phyloP scores from a whole-genome alignment of 768 basidiomycete species.

The Phylloporus arenicola region DNA sequence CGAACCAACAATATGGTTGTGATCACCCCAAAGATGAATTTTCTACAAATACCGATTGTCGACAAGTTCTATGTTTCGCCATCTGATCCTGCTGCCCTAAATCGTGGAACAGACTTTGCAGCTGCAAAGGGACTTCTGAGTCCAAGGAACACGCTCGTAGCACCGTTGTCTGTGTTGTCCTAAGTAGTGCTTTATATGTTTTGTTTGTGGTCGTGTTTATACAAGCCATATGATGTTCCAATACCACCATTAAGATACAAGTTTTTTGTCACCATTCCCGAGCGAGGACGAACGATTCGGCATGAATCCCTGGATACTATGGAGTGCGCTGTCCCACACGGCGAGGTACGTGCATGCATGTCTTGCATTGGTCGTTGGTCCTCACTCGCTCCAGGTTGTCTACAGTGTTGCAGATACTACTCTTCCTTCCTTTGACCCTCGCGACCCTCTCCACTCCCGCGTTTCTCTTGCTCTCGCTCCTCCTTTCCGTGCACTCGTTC shows the following conservation, averaged over 20 bases:
- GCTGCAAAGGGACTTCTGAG: conserved; percentile 81
- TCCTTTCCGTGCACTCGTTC: conserved; percentile 69
- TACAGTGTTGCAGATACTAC: conserved; percentile 73
- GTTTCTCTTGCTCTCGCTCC: conserved; percentile 75
- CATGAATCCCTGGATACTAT: conserved; percentile 58
- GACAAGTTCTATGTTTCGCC: conserved; percentile 92
- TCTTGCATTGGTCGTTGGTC: not conserved
- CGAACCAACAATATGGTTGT: conserved; percentile 94
- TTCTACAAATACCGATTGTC: conserved; percentile 88
- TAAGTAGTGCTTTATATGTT: not conserved
- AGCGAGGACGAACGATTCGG: conserved; percentile 1
- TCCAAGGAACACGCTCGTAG: conserved; percentile 40
- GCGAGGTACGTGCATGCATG: conserved; percentile 42
- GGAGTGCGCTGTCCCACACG: conserved; percentile 59
- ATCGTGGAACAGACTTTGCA: conserved; percentile 77
- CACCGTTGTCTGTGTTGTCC: conserved; percentile 14
- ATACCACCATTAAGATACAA: too few species aligned
- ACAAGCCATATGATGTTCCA: not conserved
- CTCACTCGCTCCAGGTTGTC: conserved; percentile 46
- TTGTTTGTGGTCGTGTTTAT: not conserved
- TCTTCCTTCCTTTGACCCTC: conserved; percentile 80
- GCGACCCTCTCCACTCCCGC: conserved; percentile 76
- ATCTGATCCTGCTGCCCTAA: conserved; percentile 66
- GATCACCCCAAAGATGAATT: conserved; percentile 93
- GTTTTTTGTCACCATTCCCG: not conserved